These are phyloP conservation scores for Pelargonium cotyledonis DNA, from an alignment of 441 rosid genomes.

Conservation along the genomic window DNA sequence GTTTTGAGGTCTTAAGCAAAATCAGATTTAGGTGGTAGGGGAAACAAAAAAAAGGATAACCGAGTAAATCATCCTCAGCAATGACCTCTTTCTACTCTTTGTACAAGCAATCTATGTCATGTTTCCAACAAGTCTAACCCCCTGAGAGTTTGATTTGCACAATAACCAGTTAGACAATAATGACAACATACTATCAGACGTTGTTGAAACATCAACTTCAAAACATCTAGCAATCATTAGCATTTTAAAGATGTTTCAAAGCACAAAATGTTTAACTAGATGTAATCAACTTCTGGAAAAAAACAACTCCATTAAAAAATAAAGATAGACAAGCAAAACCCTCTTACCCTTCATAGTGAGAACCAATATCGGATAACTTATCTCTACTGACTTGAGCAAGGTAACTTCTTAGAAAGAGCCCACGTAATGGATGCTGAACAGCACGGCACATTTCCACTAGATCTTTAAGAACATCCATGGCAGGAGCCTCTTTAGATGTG, in stretches of 20 bases:
- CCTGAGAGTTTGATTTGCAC: background rate
- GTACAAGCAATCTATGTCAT: background rate
- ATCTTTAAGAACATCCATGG: conserved; percentile 75
- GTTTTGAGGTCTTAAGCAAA: background rate
- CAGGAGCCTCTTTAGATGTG: conserved; percentile 71
- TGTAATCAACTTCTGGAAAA: too few species aligned
- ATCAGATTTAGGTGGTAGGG: background rate
- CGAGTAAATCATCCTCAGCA: background rate
- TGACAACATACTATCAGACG: background rate
- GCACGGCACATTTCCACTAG: conserved; percentile 91
- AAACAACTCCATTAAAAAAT: background rate
- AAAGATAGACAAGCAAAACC: background rate
- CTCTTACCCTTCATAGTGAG: conserved; percentile 64
- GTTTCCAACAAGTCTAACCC: conserved; percentile 3
- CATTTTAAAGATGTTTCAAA: background rate
- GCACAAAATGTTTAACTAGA: background rate
- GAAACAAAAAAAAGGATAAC: background rate
- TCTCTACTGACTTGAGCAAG: conserved; percentile 86
- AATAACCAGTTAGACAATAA: background rate
- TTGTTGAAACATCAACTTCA: background rate
- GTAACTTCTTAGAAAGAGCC: conserved; percentile 82
- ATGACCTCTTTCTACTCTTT: background rate
- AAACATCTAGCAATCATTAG: background rate
- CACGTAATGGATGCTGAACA: conserved; percentile 84
- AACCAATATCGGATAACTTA: conserved; percentile 73